Evolutionary conservation across 2,329 filamentous ascomycete species (phyloP).

Genomic region (Chaetomiaceae sp.): DNA sequence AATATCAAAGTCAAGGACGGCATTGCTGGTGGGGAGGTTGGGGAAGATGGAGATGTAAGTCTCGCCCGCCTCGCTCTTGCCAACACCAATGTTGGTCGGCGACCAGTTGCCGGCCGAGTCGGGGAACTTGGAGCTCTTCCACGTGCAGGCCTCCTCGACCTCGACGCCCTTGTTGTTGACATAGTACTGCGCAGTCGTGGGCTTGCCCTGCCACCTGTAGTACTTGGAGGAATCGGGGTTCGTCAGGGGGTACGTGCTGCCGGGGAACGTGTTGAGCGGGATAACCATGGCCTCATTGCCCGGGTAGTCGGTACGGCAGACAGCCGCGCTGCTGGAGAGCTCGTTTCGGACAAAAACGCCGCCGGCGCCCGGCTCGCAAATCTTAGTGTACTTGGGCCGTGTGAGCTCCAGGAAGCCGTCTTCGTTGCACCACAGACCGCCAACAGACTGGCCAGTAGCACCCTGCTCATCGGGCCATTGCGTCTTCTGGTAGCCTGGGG

Average conservation of each 20-base stretch:
- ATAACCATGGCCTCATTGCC: conserved; percentile 86
- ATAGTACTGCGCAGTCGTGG: conserved; percentile 93
- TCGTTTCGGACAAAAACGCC: conserved; percentile 73
- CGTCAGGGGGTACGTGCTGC: conserved; percentile 59
- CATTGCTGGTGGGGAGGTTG: conserved; percentile 70
- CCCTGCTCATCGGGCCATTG: conserved; percentile 83
- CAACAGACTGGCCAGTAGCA: conserved; percentile 74
- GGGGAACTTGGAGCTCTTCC: conserved; percentile 51
- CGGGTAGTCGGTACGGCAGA: conserved; percentile 96
- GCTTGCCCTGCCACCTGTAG: conserved; percentile 70
- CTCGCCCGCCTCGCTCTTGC: conserved; percentile 56
- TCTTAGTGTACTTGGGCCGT: conserved; percentile 58
- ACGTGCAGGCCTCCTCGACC: conserved; percentile 67
- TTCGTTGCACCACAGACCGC: conserved; percentile 75
- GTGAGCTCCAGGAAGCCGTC: conserved; percentile 73
- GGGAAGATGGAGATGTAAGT: conserved; percentile 83
- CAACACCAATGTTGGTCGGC: conserved; percentile 79
- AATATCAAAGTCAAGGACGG: conserved; percentile 72
- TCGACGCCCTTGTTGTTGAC: conserved; percentile 76
- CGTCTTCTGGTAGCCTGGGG: conserved; percentile 84
- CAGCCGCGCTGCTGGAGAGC: conserved; percentile 59
- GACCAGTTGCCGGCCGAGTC: conserved; percentile 76
- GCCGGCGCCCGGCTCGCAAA: conserved; percentile 71
- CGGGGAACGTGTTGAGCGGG: conserved; percentile 61
- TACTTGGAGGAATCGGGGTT: conserved; percentile 69